A percentile compares a stretch with the other conserved stretches of the same genome.
Evolutionary conservation across 2,329 filamentous ascomycete species (phyloP).

Genomic region (Trematosphaeria pertusa): DNA sequence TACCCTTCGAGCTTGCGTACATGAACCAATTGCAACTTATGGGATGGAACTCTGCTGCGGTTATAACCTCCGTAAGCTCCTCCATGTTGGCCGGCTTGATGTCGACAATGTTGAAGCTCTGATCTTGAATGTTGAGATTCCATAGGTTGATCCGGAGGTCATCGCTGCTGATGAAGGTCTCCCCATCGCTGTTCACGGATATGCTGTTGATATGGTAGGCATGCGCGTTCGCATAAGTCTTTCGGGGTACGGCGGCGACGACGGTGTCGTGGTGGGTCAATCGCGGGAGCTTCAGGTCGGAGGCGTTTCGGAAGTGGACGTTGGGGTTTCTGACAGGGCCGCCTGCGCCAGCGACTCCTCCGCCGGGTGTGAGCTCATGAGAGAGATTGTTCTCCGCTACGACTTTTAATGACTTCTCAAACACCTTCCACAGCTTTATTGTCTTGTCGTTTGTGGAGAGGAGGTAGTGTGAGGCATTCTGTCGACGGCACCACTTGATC

Average conservation of each 20-base stretch:
- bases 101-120: slow-evolving; percentile 99
- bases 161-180: slow-evolving; percentile 99
- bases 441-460: slow-evolving; percentile 99
- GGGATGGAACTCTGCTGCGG: slow-evolving; percentile 96
- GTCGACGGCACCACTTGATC: slow-evolving; percentile 98
- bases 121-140: slow-evolving; percentile 99
- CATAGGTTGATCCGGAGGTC: slow-evolving; percentile 97
- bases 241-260: slow-evolving; percentile 91
- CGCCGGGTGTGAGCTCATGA: slow-evolving; percentile 83
- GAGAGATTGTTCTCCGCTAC: slow-evolving; percentile 99
- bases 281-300: slow-evolving; percentile 89
- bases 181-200: slow-evolving; percentile 99
- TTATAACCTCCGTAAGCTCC: slow-evolving; percentile 98
- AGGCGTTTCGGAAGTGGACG: slow-evolving; percentile 77
- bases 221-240: slow-evolving; percentile 97
- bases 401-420: slow-evolving; percentile 98
- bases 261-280: slow-evolving; percentile 98
- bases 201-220: slow-evolving; percentile 99
- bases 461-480: slow-evolving; percentile 98
- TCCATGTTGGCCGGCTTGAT: slow-evolving; percentile 99
- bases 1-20: slow-evolving; percentile 99
- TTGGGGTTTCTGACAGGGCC: slow-evolving; percentile 77
- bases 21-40: slow-evolving; percentile 99
- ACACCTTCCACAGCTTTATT: slow-evolving; percentile 99
- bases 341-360: slow-evolving; percentile 74